Percentiles rank a stretch among this genome's conserved stretches.
phyloP scores from a whole-genome alignment of 176 grass and related monocot genomes.

The Oryza meyeriana region DNA sequence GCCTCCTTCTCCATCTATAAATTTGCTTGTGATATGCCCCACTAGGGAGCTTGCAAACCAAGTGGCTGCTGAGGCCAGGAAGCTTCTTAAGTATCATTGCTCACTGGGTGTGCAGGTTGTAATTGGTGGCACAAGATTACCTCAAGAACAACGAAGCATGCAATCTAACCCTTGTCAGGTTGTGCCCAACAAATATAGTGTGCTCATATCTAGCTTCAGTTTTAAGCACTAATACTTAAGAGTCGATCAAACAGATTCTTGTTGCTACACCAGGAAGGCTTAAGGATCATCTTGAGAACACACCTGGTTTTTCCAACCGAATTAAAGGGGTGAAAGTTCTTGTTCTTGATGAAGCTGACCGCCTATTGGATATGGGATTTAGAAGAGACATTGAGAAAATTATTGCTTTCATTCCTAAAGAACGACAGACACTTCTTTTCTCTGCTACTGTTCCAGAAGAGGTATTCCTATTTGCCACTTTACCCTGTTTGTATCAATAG shows the following conservation, averaged over 20 bases:
- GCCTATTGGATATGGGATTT: constrained; percentile 95
- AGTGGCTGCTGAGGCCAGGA: constrained; percentile 79
- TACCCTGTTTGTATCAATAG: constrained; percentile 17
- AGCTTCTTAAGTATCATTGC: constrained; percentile 87
- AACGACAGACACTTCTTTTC: constrained; percentile 88
- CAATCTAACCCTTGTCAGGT: constrained; percentile 83
- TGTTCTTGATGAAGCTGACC: constrained; percentile 97
- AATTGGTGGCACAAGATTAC: constrained; percentile 79
- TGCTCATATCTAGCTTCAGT: constrained; percentile 6
- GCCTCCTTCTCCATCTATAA: constrained; percentile 65
- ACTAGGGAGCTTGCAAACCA: constrained; percentile 92
- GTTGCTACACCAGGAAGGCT: constrained; percentile 93
- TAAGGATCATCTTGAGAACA: constrained; percentile 94
- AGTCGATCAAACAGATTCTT: constrained; percentile 60
- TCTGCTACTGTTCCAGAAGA: constrained; percentile 91
- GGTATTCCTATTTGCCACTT: constrained; percentile 49
- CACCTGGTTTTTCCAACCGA: constrained; percentile 68
- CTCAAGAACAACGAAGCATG: constrained; percentile 77
- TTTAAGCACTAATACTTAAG: constrained; percentile 24
- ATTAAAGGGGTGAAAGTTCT: constrained; percentile 87
- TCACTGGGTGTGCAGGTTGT: constrained; percentile 80
- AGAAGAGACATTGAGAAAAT: constrained; percentile 94
- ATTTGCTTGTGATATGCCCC: constrained; percentile 83
- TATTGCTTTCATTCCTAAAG: constrained; percentile 75
- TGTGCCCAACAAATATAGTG: constrained; percentile 24